phyloP scores from a whole-genome alignment of 805 yeast species.

The Ogataea corticis region DNA sequence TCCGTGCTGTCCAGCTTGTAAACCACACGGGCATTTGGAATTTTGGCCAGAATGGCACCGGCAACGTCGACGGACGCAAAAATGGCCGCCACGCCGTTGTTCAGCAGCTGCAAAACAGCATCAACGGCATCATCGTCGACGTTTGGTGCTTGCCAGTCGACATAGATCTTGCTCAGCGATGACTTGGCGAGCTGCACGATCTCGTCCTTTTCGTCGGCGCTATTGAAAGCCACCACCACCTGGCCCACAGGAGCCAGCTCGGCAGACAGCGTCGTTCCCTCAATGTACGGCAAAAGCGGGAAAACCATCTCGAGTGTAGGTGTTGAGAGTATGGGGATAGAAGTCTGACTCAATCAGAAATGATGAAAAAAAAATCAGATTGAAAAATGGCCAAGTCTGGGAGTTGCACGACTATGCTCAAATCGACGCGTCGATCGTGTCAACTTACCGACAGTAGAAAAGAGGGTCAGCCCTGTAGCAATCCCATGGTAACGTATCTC shows the following conservation, averaged over 20 bases:
- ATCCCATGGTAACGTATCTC: too few relatives aligned
- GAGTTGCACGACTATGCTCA: too few relatives aligned
- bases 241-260: conserved; percentile 32
- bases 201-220: conserved; percentile 11
- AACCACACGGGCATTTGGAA: conserved; percentile 37
- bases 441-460: too few relatives aligned
- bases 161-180: conserved; percentile 23
- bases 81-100: conserved; percentile 32
- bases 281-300: conserved; percentile 34
- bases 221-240: conserved; percentile 23
- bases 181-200: conserved; percentile 16
- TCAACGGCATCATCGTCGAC: conserved; percentile 24
- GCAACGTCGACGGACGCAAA: conserved; percentile 26
- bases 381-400: too few relatives aligned
- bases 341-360: too few relatives aligned
- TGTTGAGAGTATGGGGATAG: too few relatives aligned
- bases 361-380: too few relatives aligned
- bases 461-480: too few relatives aligned
- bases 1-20: conserved; percentile 22
- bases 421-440: too few relatives aligned
- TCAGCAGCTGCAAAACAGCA: conserved; percentile 25
- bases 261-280: conserved; percentile 14
- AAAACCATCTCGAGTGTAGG: conserved; percentile 28
- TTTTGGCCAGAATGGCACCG: conserved; percentile 21
- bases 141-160: conserved; percentile 23